These are phyloP conservation scores for Lachancea meyersii DNA, from an alignment of 805 yeast genomes.

Conservation along the genomic window DNA sequence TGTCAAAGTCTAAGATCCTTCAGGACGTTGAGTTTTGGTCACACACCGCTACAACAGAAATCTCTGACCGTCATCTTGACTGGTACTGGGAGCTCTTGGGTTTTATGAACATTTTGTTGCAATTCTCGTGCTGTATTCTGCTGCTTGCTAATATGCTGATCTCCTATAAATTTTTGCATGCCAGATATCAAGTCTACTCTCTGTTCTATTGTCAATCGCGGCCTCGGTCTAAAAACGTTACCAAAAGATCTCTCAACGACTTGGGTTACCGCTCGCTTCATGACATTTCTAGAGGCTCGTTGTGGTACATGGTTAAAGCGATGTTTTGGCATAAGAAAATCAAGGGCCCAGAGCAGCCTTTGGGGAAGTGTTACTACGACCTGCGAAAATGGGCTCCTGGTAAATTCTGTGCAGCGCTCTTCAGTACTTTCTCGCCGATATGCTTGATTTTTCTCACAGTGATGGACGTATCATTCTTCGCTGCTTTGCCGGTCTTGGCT, in stretches of 20 bases:
- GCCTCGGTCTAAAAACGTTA: slow-evolving; percentile 18
- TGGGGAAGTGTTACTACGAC: slow-evolving; percentile 44
- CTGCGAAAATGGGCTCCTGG: slow-evolving; percentile 65
- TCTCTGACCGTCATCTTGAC: background rate
- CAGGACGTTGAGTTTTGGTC: slow-evolving; percentile 16
- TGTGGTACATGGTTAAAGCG: slow-evolving; percentile 21
- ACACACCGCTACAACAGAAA: slow-evolving; percentile 10
- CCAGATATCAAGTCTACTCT: slow-evolving; percentile 19
- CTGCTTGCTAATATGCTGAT: slow-evolving; percentile 13
- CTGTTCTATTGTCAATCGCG: slow-evolving; percentile 17
- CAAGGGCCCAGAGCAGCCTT: slow-evolving; percentile 13
- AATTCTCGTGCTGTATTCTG: slow-evolving; percentile 7
- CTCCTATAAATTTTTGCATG: slow-evolving; percentile 19
- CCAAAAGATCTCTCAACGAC: slow-evolving; percentile 16
- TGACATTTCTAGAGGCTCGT: slow-evolving; percentile 16
- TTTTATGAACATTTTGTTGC: slow-evolving; percentile 13
- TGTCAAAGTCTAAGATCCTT: slow-evolving; percentile 24
- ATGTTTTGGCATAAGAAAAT: slow-evolving; percentile 11
- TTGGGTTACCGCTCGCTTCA: slow-evolving; percentile 20
- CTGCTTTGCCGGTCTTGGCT: slow-evolving; percentile 33
- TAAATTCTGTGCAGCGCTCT: slow-evolving; percentile 45
- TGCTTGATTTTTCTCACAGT: slow-evolving; percentile 40
- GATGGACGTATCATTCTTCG: slow-evolving; percentile 34
- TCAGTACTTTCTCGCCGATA: slow-evolving; percentile 55
- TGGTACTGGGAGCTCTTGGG: slow-evolving; percentile 16